Percentiles rank a stretch among this genome's conserved stretches.
phyloP scores from a whole-genome alignment of 495 filamentous ascomycete genomes.

The Aspergillus homomorphus region DNA sequence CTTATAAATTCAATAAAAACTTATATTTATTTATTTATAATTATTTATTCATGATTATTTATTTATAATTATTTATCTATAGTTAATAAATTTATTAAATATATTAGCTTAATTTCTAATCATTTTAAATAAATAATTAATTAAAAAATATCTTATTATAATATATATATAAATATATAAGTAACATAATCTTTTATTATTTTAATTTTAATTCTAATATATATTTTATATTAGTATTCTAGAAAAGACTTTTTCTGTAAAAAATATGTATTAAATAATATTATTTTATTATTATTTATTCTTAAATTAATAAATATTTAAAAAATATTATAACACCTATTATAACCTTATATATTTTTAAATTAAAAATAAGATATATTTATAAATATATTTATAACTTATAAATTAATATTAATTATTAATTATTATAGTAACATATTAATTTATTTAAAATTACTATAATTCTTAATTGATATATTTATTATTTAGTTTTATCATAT shows the following conservation, averaged over 20 bases:
- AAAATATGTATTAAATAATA: not conserved
- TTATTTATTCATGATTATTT: no score
- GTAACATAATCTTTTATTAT: not conserved
- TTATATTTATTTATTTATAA: no score
- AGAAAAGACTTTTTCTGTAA: not conserved
- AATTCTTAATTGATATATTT: not conserved
- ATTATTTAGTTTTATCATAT: not conserved
- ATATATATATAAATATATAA: not conserved
- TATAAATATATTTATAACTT: not conserved
- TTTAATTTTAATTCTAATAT: conserved; percentile 2
- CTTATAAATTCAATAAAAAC: not conserved
- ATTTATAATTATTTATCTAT: not conserved
- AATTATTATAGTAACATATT: not conserved
- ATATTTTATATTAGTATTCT: not conserved
- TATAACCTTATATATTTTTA: not conserved
- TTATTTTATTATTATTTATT: not conserved
- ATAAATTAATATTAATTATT: not conserved
- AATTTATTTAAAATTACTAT: not conserved
- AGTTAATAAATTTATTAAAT: not conserved
- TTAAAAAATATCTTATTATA: not conserved
- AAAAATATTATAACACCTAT: not conserved
- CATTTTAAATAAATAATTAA: not conserved
- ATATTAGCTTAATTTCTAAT: not conserved
- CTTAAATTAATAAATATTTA: not conserved
- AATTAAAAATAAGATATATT: not conserved